These are phyloP conservation scores for Monascus purpureus DNA, from an alignment of 495 filamentous ascomycete species.

Conservation along the genomic window DNA sequence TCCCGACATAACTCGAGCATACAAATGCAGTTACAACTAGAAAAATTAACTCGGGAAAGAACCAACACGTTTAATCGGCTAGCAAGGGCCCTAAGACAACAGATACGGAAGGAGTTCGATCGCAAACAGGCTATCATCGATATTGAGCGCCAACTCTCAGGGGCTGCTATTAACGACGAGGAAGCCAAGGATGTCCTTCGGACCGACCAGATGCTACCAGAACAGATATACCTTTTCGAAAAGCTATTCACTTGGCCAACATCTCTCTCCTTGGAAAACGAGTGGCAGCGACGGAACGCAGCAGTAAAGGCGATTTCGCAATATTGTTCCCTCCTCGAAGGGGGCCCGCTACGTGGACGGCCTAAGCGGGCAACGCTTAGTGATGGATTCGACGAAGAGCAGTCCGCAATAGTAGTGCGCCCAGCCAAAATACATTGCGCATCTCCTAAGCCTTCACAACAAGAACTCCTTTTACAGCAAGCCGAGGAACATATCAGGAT, in stretches of 20 bases:
- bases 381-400: not conserved
- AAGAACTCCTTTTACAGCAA: slow-evolving; percentile 3
- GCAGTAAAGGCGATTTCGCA: slow-evolving; percentile 7
- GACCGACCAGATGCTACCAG: slow-evolving; percentile 9
- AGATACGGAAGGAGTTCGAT: slow-evolving; percentile 10
- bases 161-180: slow-evolving; percentile 9
- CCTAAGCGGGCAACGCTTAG: slow-evolving; percentile 11
- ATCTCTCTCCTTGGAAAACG: slow-evolving; percentile 11
- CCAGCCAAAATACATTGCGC: not conserved
- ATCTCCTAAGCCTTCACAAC: slow-evolving; percentile 5
- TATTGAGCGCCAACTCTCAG: slow-evolving; percentile 11
- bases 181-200: slow-evolving; percentile 10
- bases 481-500: slow-evolving; percentile 5
- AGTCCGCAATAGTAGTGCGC: not conserved
- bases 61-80: slow-evolving; percentile 9
- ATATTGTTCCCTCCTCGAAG: slow-evolving; percentile 12
- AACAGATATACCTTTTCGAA: slow-evolving; percentile 12
- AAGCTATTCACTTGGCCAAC: slow-evolving; percentile 17
- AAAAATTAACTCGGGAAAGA: slow-evolving; percentile 6
- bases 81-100: slow-evolving; percentile 6
- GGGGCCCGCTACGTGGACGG: slow-evolving; percentile 12
- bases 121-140: slow-evolving; percentile 10
- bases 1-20: not conserved
- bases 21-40: not conserved
- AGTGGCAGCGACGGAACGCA: slow-evolving; percentile 11